A percentile compares a stretch with the other conserved stretches of the same genome.
Conservation (phyloP, 106 monocot genomes). For the Acorus gramineus region DNA sequence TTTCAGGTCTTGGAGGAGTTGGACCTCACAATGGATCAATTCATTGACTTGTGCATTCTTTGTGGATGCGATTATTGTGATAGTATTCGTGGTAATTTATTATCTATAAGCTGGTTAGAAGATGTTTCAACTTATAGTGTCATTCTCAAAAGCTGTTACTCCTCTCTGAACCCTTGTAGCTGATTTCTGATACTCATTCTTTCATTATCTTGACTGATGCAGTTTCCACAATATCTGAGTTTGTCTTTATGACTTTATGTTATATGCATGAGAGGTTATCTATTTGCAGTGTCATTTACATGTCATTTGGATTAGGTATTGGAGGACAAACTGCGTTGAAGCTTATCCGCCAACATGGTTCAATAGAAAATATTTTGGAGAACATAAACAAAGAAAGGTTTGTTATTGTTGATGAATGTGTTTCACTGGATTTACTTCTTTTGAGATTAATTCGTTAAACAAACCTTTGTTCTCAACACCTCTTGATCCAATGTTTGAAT, state of each 20-base stretch:
- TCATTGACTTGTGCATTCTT: slow-evolving; percentile 86
- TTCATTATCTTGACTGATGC: too few relatives aligned
- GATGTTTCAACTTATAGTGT: background rate
- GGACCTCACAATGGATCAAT: slow-evolving; percentile 81
- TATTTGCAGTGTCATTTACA: too few relatives aligned
- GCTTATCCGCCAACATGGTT: slow-evolving; percentile 89
- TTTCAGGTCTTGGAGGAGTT: slow-evolving; percentile 75
- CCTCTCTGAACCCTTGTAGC: too few relatives aligned
- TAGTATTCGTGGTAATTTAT: slow-evolving; percentile 64
- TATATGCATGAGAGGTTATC: too few relatives aligned
- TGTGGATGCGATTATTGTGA: slow-evolving; percentile 91
- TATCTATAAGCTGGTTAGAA: background rate
- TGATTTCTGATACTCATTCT: too few relatives aligned
- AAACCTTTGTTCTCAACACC: too few relatives aligned
- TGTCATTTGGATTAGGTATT: slow-evolving; percentile 53
- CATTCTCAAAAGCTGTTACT: background rate
- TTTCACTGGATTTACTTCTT: too few relatives aligned
- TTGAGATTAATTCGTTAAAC: too few relatives aligned
- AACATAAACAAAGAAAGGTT: slow-evolving; percentile 94
- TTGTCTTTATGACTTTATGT: too few relatives aligned
- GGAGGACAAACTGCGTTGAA: slow-evolving; percentile 92
- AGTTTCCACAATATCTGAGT: too few relatives aligned
- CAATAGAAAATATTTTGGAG: slow-evolving; percentile 74
- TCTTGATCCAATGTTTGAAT: too few relatives aligned
- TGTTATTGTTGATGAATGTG: too few relatives aligned